Evolutionary conservation across 345 rosid species (phyloP).

Genomic region (Eucalyptus rudis): DNA sequence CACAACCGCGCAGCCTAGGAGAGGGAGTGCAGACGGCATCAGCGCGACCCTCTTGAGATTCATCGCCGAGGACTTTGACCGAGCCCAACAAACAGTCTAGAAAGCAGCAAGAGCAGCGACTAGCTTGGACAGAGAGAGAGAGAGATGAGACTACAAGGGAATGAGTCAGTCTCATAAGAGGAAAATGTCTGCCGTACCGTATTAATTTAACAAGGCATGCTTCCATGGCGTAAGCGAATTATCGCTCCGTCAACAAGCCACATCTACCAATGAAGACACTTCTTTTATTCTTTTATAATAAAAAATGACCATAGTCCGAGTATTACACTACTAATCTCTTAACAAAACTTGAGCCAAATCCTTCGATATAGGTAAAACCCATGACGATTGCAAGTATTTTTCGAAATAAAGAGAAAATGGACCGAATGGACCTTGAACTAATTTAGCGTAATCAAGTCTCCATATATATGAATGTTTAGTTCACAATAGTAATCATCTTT

Average conservation of each 20-base stretch:
- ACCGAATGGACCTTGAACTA: neutral
- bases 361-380: neutral
- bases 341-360: neutral
- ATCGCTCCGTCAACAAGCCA: neutral
- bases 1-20: neutral
- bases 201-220: neutral
- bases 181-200: neutral
- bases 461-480: neutral
- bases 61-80: neutral
- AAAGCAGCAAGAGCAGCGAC: neutral
- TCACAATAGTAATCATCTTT: neutral
- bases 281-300: neutral
- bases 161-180: neutral
- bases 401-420: neutral
- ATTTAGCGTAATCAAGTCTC: neutral
- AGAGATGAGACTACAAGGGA: neutral
- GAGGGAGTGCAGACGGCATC: neutral
- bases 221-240: neutral
- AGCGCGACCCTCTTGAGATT: neutral
- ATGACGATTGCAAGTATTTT: neutral
- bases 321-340: neutral
- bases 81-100: neutral
- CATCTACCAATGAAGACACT: neutral
- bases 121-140: neutral
- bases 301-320: neutral